These are phyloP conservation scores for Trichomonascaceae sp. DNA, from an alignment of 1,139 yeast genomes.

Conservation along the genomic window DNA sequence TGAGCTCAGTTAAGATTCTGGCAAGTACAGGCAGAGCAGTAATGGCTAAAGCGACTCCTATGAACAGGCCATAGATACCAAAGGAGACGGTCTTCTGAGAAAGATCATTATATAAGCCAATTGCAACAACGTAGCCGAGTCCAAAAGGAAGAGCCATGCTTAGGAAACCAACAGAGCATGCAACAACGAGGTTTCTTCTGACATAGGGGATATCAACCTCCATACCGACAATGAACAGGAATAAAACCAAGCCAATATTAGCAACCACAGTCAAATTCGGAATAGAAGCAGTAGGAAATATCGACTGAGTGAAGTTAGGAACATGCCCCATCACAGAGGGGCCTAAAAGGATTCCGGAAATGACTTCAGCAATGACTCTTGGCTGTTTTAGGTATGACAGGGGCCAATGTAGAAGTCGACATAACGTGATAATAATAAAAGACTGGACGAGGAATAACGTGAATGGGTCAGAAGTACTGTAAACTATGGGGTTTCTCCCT, in stretches of 20 bases:
- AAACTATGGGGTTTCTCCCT: constrained; percentile 62
- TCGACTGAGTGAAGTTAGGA: constrained; percentile 55
- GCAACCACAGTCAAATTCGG: constrained; percentile 63
- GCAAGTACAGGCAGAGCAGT: constrained; percentile 83
- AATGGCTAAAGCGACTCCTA: constrained; percentile 74
- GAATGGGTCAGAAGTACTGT: constrained; percentile 49
- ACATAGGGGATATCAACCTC: constrained; percentile 68
- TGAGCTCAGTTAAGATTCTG: constrained; percentile 65
- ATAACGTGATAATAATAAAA: constrained; percentile 45
- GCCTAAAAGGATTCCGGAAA: constrained; percentile 57
- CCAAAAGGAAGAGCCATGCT: constrained; percentile 76
- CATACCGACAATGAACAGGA: constrained; percentile 68
- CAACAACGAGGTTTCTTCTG: constrained; percentile 51
- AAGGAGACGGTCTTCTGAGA: constrained; percentile 41
- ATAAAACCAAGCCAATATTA: constrained; percentile 64
- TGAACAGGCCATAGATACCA: constrained; percentile 70
- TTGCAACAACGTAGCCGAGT: constrained; percentile 64
- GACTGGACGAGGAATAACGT: constrained; percentile 57
- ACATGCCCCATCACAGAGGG: constrained; percentile 58
- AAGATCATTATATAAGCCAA: constrained; percentile 50
- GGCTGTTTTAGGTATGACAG: constrained; percentile 57
- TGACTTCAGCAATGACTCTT: constrained; percentile 69
- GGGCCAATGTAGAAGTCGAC: constrained; percentile 47
- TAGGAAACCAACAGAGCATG: constrained; percentile 59
- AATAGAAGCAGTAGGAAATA: constrained; percentile 58